Evolutionary conservation across 179 eudicot genomes (phyloP), one percentile per base, ranked within the genome.

Genomic region (Corrigiola litoralis): DNA sequence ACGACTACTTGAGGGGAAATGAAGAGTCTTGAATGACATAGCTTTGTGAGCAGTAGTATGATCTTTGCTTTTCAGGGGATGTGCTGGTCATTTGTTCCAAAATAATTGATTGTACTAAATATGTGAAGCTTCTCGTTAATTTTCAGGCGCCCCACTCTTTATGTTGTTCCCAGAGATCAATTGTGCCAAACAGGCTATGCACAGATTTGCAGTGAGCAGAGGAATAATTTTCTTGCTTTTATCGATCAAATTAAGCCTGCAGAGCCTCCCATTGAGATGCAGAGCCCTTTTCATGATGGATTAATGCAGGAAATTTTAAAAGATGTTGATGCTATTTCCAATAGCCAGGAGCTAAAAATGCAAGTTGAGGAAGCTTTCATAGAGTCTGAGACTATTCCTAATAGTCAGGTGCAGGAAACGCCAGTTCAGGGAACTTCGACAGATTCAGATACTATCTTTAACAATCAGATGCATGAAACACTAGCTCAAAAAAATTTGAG

Each of bases 141-240:
- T 68, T 79, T 63, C 84, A 90, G 99, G 82, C 75, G 82, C 8
- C 99, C 99, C 58, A 95, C 99, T 14, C 97, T 95, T 4, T 81
- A 78, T 59, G 95, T 92, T 23, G 77, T 95, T 57, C 97, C 95
- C 34, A 85, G 96, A 79, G 96, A 95, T 68, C 95, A 86, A 74
- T 77, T 88, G 48, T 66, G 80, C 57, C 80, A 81, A 75, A 83
- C 71, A 80, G 89, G 97, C 67, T 86, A 74, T 65, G 82, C 88
- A 28, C 83, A 86, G 32, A 81, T 83, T 40, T 84, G 84, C 79
- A 86, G 79, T 58, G 82, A 89, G 58, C 89, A 90, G 59, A 84
- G 87, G 64, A 86, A 79, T 56, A 75, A 80, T 59, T 91, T 91
- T 72, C 83, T 87, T 33, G 94, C 87, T 63, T 74, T 90, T 54